Percentiles rank a stretch among this genome's conserved stretches.
phyloP scores from a whole-genome alignment of 331 rosid species.

The Pyrus hybrid region DNA sequence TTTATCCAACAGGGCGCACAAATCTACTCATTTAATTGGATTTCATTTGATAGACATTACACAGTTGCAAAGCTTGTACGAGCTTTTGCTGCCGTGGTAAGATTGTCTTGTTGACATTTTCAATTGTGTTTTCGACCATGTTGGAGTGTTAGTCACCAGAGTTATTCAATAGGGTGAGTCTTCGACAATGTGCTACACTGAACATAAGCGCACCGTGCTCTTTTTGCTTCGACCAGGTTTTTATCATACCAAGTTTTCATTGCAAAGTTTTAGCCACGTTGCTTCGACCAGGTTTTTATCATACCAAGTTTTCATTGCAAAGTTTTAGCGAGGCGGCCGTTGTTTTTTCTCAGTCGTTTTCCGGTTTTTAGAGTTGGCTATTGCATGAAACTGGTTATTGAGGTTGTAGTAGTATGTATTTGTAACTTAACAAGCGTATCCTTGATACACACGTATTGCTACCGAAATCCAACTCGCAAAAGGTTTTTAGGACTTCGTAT shows the following conservation, averaged over 20 bases:
- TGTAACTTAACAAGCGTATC: background rate
- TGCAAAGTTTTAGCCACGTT: no score
- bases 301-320: no score
- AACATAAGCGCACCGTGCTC: no score
- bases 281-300: no score
- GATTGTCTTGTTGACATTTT: background rate
- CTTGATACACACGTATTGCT: background rate
- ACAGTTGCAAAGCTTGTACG: background rate
- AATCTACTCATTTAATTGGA: background rate
- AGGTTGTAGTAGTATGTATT: background rate
- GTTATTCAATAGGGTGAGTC: no score
- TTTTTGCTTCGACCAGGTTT: no score
- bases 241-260: no score
- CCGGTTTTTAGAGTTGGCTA: background rate
- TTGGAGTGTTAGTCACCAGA: no score
- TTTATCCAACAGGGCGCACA: conserved; percentile 20
- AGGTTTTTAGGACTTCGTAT: background rate
- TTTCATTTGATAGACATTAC: background rate
- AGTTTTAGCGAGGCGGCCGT: no score
- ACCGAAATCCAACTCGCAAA: no score
- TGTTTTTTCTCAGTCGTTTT: background rate
- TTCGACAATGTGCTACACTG: no score
- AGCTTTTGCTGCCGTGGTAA: conserved; percentile 4
- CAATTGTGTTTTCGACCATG: no score
- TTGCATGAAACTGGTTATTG: background rate